Base-by-base conservation (phyloP, 805 yeast species). In the Ascoidea rubescens region DNA sequence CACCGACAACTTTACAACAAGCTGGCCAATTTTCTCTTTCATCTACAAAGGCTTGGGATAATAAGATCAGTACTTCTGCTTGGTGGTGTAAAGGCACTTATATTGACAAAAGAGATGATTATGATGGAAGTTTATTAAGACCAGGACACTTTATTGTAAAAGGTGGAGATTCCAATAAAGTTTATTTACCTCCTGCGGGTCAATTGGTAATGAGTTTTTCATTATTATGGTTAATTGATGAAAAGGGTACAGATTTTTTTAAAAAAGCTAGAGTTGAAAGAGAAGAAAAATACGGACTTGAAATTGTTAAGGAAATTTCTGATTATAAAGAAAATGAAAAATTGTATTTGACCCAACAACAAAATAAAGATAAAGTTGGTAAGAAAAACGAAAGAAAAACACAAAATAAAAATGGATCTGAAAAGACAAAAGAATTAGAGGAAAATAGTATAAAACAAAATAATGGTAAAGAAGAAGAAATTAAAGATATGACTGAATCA, bases 161-260 rank as follows among this genome's bases (percentile, higher is more conserved):
- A 47, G 77, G 77, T 31, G 28, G 28, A 21, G 67, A 66, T 50
- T 72, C 73, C 49, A 77, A 74, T 31, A 82, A 80, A 60, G 74
- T 72, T 17, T 76, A 70, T 57, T 68, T 90, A 57, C 87, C 90
- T 0, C 81, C 70, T 2, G 87, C 96, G 4, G 74, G 83, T n/a
- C 95, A 83, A 58, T 64, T 90, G 60, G 88, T 82, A 1, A 84
- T 93, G 93, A 99, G 99, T 0, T 72, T 90, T 58, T 96, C 86
- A 0, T 74, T 93, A 51, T 60, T 87, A 53, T 87, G 95, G 85
- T 68, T 82, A 53, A 71, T 79, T 1, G 84, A 84, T 50, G 83
- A 77, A 37, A 72, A 74, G 2, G 71, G 79, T 2, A 63, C 70
- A 43, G 31, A 46, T 14, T 51, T 50, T 10, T 52, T 51, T 5